Evolutionary conservation across 495 filamentous ascomycete genomes (phyloP).

Genomic region (Penicillium crystallinum): DNA sequence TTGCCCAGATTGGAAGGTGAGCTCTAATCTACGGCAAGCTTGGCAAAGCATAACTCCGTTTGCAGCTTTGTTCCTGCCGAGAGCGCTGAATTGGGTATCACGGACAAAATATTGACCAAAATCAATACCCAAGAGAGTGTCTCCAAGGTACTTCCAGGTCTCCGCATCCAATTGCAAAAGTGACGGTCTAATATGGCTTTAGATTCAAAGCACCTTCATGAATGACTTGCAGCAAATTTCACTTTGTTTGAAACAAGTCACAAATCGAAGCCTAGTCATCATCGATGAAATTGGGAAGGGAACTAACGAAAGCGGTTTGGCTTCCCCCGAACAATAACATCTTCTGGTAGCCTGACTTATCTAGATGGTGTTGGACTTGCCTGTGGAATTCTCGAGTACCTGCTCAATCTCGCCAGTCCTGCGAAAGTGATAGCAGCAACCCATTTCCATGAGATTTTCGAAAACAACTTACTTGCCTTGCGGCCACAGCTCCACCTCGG

Average conservation of each 20-base stretch:
- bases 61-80: constrained; percentile 77
- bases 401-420: constrained; percentile 54
- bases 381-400: constrained; percentile 72
- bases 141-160: constrained; percentile 45
- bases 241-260: constrained; percentile 70
- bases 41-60: neutral
- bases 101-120: constrained; percentile 87
- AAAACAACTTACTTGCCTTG: constrained; percentile 57
- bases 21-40: neutral
- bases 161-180: neutral
- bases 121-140: constrained; percentile 85
- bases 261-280: constrained; percentile 70
- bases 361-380: constrained; percentile 82
- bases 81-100: constrained; percentile 73
- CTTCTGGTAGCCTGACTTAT: neutral
- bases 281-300: constrained; percentile 98
- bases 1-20: constrained; percentile 82
- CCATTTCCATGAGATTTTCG: constrained; percentile 93
- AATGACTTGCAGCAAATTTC: constrained; percentile 88
- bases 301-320: constrained; percentile 60
- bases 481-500: constrained; percentile 62
- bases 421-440: constrained; percentile 86
- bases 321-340: no score
- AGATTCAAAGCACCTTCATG: constrained; percentile 88
- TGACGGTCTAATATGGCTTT: neutral